Evolutionary conservation across 495 filamentous ascomycete species (phyloP), one percentile per base, ranked within the genome.

Genomic region (Hypoxylon intermedium): DNA sequence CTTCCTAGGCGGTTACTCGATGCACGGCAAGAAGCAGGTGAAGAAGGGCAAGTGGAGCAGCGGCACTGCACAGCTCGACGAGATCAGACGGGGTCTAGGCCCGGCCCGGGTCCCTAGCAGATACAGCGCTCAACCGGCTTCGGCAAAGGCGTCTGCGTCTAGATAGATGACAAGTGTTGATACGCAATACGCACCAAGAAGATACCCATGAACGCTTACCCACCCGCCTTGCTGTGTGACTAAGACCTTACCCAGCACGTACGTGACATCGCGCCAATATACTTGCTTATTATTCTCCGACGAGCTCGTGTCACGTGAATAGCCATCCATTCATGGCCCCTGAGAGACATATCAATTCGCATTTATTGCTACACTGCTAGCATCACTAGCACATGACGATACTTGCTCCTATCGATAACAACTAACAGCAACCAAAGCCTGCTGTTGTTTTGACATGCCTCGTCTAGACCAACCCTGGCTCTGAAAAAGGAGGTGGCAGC

Each of bases 1-100:
- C 66, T 99, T 99, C 79, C 73, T 97, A 9, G 86, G 85, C 7
- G 83, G 81, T 4, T 90, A 93, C 60, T 84, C 87, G 12, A 85
- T 87, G 71, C 83, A 83, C 58, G 90, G 89, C 2, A 95, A 91
- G 81, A 89, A 85, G 78, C 80, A 87, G 62, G 82, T 93, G 19
- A 93, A 89, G 80, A 92, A 92, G 71, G 90, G 90, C 9, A 88
- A 88, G 62, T 86, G 88, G 67, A 85, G 86, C 60, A 90, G 82
- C 59, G 94, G 94, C 1, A 80, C 97, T 51, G 85, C 86, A 68
- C 88, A 97, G 80, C 79, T 98, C 51, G 94, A 99, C 71, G 94
- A 97, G 76, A 83, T 99, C 49, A 78, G 93, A 36, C 84, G 85
- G 55, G 91, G 83, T 16, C 72, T 98, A 19, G 93, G 93, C 1